phyloP scores from a whole-genome alignment of 129 eudicot species.

The Ambrosia artemisiifolia region DNA sequence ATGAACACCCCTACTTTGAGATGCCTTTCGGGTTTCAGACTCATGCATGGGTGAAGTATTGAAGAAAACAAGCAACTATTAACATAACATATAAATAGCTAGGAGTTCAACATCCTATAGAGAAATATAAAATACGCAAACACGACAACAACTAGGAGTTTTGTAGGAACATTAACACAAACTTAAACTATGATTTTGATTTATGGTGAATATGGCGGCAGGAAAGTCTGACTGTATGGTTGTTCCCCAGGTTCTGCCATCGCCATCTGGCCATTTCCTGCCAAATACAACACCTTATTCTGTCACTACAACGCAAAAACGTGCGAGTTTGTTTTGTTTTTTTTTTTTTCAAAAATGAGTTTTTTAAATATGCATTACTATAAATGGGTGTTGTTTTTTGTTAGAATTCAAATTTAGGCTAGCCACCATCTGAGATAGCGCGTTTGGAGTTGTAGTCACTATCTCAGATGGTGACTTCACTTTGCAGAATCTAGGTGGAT shows the following conservation, averaged over 20 bases:
- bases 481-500: no score
- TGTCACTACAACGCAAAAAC: not conserved
- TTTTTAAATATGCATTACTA: no score
- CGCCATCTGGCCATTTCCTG: constrained; percentile 51
- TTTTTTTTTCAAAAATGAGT: no score
- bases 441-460: no score
- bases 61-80: not conserved
- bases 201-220: constrained; percentile 50
- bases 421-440: no score
- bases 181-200: constrained; percentile 8
- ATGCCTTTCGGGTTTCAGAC: not conserved
- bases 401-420: no score
- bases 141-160: not conserved
- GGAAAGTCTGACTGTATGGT: constrained; percentile 46
- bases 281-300: not conserved
- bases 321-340: no score
- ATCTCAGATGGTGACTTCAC: no score
- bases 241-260: constrained; percentile 54
- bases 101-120: constrained; percentile 27
- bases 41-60: not conserved
- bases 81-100: constrained; percentile 22
- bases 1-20: no score
- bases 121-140: constrained; percentile 1
- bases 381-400: no score
- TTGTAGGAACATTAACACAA: not conserved